Conservation (phyloP, 495 filamentous ascomycete species). For the Tetracladium setigerum region DNA sequence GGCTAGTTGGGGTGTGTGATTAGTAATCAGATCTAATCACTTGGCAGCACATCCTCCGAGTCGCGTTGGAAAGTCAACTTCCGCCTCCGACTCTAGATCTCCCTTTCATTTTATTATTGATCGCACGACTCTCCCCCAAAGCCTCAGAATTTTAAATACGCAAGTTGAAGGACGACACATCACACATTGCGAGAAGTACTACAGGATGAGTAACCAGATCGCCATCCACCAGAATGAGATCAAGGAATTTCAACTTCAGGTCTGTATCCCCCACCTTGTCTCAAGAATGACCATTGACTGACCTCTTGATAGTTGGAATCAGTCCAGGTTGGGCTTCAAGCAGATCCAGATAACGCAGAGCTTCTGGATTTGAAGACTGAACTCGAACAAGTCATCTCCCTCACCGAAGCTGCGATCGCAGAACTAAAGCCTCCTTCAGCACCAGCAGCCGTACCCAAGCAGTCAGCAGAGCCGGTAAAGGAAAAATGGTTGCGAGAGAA, state of each 20-base stretch:
- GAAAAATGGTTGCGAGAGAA: slow-evolving; percentile 71
- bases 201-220: slow-evolving; percentile 49
- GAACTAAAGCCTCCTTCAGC: slow-evolving; percentile 58
- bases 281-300: background rate
- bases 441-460: slow-evolving; percentile 29
- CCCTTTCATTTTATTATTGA: background rate
- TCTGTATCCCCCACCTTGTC: slow-evolving; percentile 25
- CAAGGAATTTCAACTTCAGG: slow-evolving; percentile 79
- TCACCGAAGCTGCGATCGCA: slow-evolving; percentile 71
- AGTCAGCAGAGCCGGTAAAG: slow-evolving; percentile 34
- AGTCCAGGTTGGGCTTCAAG: slow-evolving; percentile 65
- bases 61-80: too few relatives aligned
- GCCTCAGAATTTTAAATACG: too few relatives aligned
- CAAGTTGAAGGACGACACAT: background rate
- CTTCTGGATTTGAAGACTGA: slow-evolving; percentile 71
- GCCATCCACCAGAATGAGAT: slow-evolving; percentile 64
- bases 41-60: too few relatives aligned
- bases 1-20: too few relatives aligned
- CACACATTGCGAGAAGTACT: background rate
- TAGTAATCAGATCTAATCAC: too few relatives aligned
- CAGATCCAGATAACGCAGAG: slow-evolving; percentile 77
- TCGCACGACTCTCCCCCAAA: background rate
- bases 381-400: slow-evolving; percentile 75
- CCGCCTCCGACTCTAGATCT: background rate
- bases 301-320: slow-evolving; percentile 62